phyloP scores from a whole-genome alignment of 2,329 filamentous ascomycete genomes.

The Graphiopsis chlorocephala region DNA sequence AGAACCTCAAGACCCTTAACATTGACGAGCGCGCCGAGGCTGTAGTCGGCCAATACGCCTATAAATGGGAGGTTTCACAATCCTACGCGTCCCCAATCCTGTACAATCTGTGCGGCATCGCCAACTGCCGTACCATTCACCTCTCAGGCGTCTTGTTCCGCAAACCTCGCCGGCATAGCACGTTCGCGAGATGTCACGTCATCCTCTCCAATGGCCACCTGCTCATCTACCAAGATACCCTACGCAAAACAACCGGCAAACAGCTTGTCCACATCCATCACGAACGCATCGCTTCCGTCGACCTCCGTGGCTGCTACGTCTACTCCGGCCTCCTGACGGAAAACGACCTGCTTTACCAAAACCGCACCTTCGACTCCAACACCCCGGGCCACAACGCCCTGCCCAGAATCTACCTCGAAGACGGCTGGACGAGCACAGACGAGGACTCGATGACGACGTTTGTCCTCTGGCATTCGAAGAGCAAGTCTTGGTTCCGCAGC shows the following conservation, averaged over 20 bases:
- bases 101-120: slow-evolving; percentile 68
- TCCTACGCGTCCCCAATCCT: slow-evolving; percentile 61
- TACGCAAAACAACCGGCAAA: slow-evolving; percentile 55
- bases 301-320: slow-evolving; percentile 63
- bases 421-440: slow-evolving; percentile 61
- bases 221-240: slow-evolving; percentile 59
- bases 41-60: slow-evolving; percentile 62
- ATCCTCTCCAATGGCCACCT: slow-evolving; percentile 60
- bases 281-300: slow-evolving; percentile 57
- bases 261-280: slow-evolving; percentile 61
- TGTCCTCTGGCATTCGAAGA: slow-evolving; percentile 62
- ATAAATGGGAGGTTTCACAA: slow-evolving; percentile 66
- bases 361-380: slow-evolving; percentile 63
- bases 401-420: slow-evolving; percentile 59
- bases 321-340: slow-evolving; percentile 64
- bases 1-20: slow-evolving; percentile 58
- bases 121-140: slow-evolving; percentile 60
- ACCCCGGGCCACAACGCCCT: slow-evolving; percentile 58
- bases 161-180: slow-evolving; percentile 61
- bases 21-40: slow-evolving; percentile 67
- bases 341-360: slow-evolving; percentile 61
- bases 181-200: slow-evolving; percentile 60
- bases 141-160: slow-evolving; percentile 62
- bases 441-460: slow-evolving; percentile 66
- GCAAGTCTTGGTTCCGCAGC: slow-evolving; percentile 54